Conservation (phyloP, 345 rosid species). For the Kandelia obovata region DNA sequence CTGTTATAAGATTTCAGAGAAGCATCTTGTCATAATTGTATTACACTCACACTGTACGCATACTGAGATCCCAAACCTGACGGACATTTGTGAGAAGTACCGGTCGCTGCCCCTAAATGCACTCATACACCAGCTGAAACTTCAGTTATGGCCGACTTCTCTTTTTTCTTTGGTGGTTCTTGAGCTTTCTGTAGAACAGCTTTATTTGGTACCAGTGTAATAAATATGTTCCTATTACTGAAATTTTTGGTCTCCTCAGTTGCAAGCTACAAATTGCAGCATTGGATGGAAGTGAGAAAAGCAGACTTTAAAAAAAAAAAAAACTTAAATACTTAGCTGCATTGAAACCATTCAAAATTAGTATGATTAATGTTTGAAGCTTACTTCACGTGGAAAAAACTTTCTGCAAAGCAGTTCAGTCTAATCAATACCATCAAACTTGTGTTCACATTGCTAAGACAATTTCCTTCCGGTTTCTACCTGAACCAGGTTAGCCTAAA, state of each 20-base stretch:
- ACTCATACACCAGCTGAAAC: constrained; percentile 54
- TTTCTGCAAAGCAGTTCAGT: not conserved
- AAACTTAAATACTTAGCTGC: not conserved
- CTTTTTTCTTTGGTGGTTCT: constrained; percentile 69
- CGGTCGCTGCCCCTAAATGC: constrained; percentile 8
- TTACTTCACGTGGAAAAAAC: too few species aligned
- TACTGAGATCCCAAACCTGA: constrained; percentile 12
- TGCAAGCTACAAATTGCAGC: constrained; percentile 60
- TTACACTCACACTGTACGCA: constrained; percentile 23
- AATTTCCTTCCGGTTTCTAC: not conserved
- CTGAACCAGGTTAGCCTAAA: not conserved
- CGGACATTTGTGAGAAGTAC: constrained; percentile 8
- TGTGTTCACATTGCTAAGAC: not conserved
- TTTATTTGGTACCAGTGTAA: constrained; percentile 79
- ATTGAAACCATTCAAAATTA: too few species aligned
- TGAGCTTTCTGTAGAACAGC: constrained; percentile 58
- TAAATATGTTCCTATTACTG: constrained; percentile 66
- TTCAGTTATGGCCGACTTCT: constrained; percentile 47
- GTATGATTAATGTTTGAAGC: too few species aligned
- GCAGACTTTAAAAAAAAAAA: not conserved
- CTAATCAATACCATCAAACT: not conserved
- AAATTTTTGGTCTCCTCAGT: constrained; percentile 83
- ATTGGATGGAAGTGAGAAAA: constrained; percentile 9
- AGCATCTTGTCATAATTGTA: constrained; percentile 4
- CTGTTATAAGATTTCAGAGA: constrained; percentile 6